A percentile compares a stretch with the other conserved stretches of the same genome.
These are phyloP conservation scores for Phytopythium chamaehyphon DNA, from an alignment of 352 stramenopile genomes.

Conservation along the genomic window DNA sequence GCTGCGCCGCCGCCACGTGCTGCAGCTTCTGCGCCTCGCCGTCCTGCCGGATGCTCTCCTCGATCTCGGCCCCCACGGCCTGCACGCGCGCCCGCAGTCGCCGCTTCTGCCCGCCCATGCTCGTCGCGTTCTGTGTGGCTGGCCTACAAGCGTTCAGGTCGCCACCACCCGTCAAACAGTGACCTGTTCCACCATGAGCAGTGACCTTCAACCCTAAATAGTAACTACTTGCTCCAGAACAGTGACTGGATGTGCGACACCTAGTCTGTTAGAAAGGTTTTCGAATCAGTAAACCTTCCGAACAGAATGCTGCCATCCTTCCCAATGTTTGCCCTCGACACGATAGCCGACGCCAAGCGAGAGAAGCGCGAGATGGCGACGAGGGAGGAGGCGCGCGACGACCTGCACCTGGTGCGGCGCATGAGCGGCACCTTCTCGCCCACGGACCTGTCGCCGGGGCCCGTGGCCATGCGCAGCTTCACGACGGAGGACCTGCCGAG, in stretches of 20 bases:
- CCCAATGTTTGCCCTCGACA: not conserved
- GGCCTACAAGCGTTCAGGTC: not conserved
- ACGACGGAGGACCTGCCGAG: slow-evolving; percentile 73
- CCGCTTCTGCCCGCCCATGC: slow-evolving; percentile 44
- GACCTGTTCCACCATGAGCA: no score
- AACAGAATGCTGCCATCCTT: slow-evolving; percentile 3
- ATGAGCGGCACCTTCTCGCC: slow-evolving; percentile 47
- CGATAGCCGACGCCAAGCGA: not conserved
- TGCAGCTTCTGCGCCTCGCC: slow-evolving; percentile 80
- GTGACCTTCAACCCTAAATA: no score
- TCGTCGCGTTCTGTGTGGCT: not conserved
- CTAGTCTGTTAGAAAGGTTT: not conserved
- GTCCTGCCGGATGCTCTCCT: slow-evolving; percentile 75
- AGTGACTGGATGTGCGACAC: not conserved
- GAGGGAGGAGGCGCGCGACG: slow-evolving; percentile 38
- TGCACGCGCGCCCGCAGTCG: slow-evolving; percentile 64
- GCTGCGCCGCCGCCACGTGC: slow-evolving; percentile 54
- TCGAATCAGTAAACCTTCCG: slow-evolving; percentile 1
- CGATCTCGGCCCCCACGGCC: slow-evolving; percentile 63
- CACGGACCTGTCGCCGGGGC: slow-evolving; percentile 11
- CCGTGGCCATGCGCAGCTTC: slow-evolving; percentile 53
- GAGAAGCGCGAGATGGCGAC: not conserved
- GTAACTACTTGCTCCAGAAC: not conserved
- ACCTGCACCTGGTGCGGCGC: slow-evolving; percentile 38
- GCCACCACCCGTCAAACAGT: not conserved